These are phyloP conservation scores for Pythium phragmiticola DNA, from an alignment of 352 stramenopile species.

Conservation along the genomic window DNA sequence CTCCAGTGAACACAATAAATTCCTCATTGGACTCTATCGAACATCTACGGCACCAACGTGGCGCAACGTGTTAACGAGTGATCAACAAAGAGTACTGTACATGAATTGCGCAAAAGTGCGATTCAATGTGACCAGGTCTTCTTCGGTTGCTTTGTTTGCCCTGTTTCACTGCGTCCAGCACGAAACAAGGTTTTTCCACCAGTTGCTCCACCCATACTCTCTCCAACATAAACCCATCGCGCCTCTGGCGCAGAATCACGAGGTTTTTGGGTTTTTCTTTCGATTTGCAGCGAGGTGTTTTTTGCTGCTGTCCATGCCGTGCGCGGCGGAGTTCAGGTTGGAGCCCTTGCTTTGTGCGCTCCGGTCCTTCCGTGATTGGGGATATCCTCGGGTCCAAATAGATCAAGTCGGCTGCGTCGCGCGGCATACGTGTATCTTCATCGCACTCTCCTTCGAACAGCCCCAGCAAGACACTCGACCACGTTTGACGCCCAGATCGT, in stretches of 20 bases:
- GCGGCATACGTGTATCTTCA: conserved; percentile 6
- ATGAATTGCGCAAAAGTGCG: no score
- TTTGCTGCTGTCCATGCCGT: conserved; percentile 9
- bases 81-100: no score
- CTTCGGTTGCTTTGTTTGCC: neutral
- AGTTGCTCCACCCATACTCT: neutral
- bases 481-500: no score
- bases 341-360: conserved; percentile 23
- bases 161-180: conserved; percentile 2
- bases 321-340: conserved; percentile 12
- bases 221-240: neutral
- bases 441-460: neutral
- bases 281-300: conserved; percentile 3
- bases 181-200: conserved; percentile 5
- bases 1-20: neutral
- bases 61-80: no score
- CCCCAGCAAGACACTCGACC: neutral
- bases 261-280: conserved; percentile 28
- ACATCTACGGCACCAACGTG: no score
- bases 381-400: conserved; percentile 12
- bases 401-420: conserved; percentile 10
- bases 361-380: conserved; percentile 23
- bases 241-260: neutral
- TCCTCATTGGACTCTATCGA: no score
- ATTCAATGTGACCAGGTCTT: conserved; percentile 2